phyloP scores from a whole-genome alignment of 1,284 basidiomycete species.

The Rhodotorula sp. region DNA sequence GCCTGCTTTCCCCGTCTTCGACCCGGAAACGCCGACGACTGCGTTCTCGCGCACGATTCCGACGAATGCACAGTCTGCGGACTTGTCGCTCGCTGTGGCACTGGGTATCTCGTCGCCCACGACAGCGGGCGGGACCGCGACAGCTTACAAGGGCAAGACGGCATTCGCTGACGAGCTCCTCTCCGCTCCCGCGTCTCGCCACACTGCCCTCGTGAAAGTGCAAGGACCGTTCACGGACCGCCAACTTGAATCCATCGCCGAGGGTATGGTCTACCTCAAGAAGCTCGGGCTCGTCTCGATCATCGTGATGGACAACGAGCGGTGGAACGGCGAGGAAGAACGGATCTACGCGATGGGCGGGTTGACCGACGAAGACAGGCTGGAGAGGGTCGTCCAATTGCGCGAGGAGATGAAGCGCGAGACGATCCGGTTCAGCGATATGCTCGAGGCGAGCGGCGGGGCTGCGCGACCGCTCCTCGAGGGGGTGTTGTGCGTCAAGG shows the following conservation, averaged over 20 bases:
- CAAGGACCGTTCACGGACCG: conserved; percentile 96
- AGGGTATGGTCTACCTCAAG: conserved; percentile 91
- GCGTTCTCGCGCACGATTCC: conserved; percentile 40
- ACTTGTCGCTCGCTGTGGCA: neutral
- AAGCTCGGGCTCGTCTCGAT: conserved; percentile 93
- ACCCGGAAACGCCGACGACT: conserved; percentile 44
- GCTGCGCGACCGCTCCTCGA: conserved; percentile 82
- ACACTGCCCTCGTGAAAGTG: conserved; percentile 91
- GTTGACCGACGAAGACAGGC: conserved; percentile 54
- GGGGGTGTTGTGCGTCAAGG: conserved; percentile 71
- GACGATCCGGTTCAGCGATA: conserved; percentile 61
- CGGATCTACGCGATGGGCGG: conserved; percentile 47
- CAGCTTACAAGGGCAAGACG: conserved; percentile 48
- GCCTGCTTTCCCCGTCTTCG: conserved; percentile 40
- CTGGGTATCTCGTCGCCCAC: conserved; percentile 40
- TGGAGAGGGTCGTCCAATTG: conserved; percentile 45
- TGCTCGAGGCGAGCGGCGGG: conserved; percentile 79
- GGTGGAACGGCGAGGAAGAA: conserved; percentile 61
- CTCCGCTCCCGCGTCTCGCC: conserved; percentile 67
- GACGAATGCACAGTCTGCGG: conserved; percentile 8
- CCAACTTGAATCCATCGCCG: conserved; percentile 88
- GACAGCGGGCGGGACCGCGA: conserved; percentile 35
- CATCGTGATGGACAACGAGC: conserved; percentile 89
- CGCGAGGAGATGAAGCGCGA: conserved; percentile 72
- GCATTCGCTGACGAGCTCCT: conserved; percentile 77